A percentile compares a stretch with the other conserved stretches of the same genome.
phyloP scores from a whole-genome alignment of 2,329 filamentous ascomycete genomes.

The Colletotrichum neosansevieriae region DNA sequence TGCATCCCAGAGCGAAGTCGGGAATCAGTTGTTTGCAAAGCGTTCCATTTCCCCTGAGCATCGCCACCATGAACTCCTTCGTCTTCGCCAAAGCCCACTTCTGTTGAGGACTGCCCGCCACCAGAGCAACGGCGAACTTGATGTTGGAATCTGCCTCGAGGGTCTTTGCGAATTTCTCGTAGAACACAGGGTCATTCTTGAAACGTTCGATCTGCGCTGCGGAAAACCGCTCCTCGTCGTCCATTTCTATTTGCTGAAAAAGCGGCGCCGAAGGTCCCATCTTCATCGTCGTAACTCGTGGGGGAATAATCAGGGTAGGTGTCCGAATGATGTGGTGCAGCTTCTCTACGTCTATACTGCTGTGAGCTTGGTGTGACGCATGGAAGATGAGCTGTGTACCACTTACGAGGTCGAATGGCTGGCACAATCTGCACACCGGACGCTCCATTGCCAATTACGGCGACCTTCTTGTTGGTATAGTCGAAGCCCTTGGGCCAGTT shows the following conservation, averaged over 20 bases:
- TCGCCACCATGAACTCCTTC: conserved; percentile 60
- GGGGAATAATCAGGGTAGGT: conserved; percentile 57
- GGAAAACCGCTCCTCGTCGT: conserved; percentile 43
- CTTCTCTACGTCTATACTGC: conserved; percentile 52
- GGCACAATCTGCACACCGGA: conserved; percentile 67
- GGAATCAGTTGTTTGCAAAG: conserved; percentile 66
- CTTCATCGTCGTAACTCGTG: conserved; percentile 49
- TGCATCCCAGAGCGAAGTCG: conserved; percentile 60
- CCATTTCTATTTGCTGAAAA: conserved; percentile 44
- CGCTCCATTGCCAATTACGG: conserved; percentile 68
- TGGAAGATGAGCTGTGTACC: not conserved
- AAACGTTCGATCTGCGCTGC: conserved; percentile 60
- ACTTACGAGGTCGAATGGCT: conserved; percentile 58
- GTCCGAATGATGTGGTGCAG: conserved; percentile 57
- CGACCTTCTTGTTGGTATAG: conserved; percentile 62
- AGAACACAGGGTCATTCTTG: conserved; percentile 58
- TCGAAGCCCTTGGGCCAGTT: conserved; percentile 64
- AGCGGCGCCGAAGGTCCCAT: conserved; percentile 50
- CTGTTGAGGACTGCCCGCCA: conserved; percentile 56
- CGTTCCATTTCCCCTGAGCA: conserved; percentile 60
- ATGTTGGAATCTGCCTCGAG: conserved; percentile 60
- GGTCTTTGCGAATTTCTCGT: conserved; percentile 59
- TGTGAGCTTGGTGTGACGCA: conserved; percentile 27
- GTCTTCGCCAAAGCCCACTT: conserved; percentile 56
- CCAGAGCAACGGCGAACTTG: conserved; percentile 57